Base-by-base conservation (phyloP, 2,329 filamentous ascomycete genomes). In the Emmonsiellopsis sp. region DNA sequence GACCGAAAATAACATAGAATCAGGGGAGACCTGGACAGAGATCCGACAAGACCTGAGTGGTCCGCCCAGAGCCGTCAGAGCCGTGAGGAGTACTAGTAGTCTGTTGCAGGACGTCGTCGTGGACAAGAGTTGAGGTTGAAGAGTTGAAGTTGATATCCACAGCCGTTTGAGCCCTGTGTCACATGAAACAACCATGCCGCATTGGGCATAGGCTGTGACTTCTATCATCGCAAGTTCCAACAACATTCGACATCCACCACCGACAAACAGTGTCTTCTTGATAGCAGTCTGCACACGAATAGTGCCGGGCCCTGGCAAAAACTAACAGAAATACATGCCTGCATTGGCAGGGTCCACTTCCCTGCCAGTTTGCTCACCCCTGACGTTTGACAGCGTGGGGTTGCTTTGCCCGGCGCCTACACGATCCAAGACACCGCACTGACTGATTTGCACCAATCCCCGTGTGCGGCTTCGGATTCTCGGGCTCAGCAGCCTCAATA, bases 101-200 rank as follows among this genome's bases (percentile, higher is more conserved):
- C 1, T 26, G 20, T 26, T 26, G 20, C 20, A 26, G 20, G 20
- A 26, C 20, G 20, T 26, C 20, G 20, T 26, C 20, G 20, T 26
- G 3, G 20, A 26, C 20, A 5, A 1, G 20, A 26, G 20, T 26
- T 26, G 20, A 26, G 20, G 20, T 26, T 26, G 20, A 26, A 26
- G 20, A 26, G 20, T 26, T 26, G 7, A 47, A n/a, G 26, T 16
- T n/a, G 13, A 8, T 9, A 8, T 20, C 31, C 35, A 4, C 35
- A 20, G 34, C 32, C 37, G 48, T 50, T 50, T 50, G 48, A 50
- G 48, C 35, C 48, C 38, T 16, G 26, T 40, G 48, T 50, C 48
- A 42, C 47, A 50, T 50, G 47, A 50, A 50, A 50, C 35, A 16
- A 41, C 48, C 37, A 50, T 41, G 20, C 37, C 48, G 2, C 35